Evolutionary conservation across 305 asterid species (phyloP), one percentile per base, ranked within the genome.

Genomic region (Ajuga reptans): DNA sequence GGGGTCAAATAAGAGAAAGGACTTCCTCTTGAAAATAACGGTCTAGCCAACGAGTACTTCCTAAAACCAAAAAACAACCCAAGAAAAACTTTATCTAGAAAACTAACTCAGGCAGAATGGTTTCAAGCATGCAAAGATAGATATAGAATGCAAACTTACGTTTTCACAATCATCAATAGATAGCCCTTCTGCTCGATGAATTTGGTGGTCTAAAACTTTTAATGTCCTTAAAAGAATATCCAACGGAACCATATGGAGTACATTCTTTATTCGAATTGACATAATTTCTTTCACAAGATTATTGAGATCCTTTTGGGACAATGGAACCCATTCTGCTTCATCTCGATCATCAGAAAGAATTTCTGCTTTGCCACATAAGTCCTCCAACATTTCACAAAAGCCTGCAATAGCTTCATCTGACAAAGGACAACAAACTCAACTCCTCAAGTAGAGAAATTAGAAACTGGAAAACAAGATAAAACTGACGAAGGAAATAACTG

Each of bases 141-240:
- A 72, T 46, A 71, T 47, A 67, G 52, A 66, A 66, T 34, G 77
- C 29, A 64, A 73, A 80, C 91, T 89, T 89, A 93, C 99, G 57
- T 79, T 86, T 71, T 87, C 97, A 78, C 83, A 81, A 66, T 87
- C 91, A 75, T 83, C 87, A 77, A 94, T 82, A 45, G 97, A 89
- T 54, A 91, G 85, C 70, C 99, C 99, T 86, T 89, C 96, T 50
- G 98, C 96, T 74, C 95, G 90, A 75, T 89, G 97, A 79, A 94
- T 85, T 79, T 94, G 99, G 67, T 83, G 88, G 72, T 94, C 99
- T 75, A 94, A 84, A 80, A 91, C 90, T 78, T 81, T 85, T 63
- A 94, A 80, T 36, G 80, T 81, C 84, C 88, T 88, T 56, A 86
- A 84, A 77, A 91, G 96, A 75, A 74, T 77, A 72, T 86, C 95